Evolutionary conservation across 177 flowering plant species (phyloP).

Genomic region (Tripterygium wilfordii): DNA sequence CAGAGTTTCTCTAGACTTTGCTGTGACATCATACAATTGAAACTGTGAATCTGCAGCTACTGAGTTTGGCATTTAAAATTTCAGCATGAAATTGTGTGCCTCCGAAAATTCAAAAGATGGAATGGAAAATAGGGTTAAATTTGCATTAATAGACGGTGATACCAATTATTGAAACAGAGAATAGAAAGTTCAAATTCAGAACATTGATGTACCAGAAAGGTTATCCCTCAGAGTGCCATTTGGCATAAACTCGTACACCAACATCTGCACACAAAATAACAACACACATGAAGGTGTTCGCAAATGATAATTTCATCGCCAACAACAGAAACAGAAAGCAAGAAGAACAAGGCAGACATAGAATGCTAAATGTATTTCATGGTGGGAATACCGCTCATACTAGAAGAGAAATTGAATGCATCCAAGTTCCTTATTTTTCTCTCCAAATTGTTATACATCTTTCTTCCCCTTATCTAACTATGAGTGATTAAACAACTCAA

Average conservation of each 20-base stretch:
- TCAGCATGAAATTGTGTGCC: neutral
- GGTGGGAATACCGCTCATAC: no score
- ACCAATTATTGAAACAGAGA: no score
- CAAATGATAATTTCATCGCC: neutral
- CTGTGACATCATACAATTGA: constrained; percentile 24
- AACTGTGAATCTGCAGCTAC: neutral
- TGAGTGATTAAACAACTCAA: no score
- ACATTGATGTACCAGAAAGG: constrained; percentile 31
- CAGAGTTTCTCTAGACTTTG: constrained; percentile 21
- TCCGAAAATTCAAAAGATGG: neutral
- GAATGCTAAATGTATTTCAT: no score
- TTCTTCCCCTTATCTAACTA: no score
- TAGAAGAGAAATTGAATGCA: no score
- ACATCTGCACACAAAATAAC: constrained; percentile 28
- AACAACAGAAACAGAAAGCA: neutral
- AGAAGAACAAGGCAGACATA: neutral
- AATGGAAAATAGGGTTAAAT: neutral
- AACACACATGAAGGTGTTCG: neutral
- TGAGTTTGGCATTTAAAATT: constrained; percentile 1
- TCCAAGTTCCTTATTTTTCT: no score
- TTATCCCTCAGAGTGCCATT: constrained; percentile 46
- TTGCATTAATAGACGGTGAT: neutral
- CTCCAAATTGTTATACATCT: no score
- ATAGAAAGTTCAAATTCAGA: neutral
- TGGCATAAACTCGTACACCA: constrained; percentile 46